Conservation (phyloP, 129 eudicot species). For the Flaveria bidentis region DNA sequence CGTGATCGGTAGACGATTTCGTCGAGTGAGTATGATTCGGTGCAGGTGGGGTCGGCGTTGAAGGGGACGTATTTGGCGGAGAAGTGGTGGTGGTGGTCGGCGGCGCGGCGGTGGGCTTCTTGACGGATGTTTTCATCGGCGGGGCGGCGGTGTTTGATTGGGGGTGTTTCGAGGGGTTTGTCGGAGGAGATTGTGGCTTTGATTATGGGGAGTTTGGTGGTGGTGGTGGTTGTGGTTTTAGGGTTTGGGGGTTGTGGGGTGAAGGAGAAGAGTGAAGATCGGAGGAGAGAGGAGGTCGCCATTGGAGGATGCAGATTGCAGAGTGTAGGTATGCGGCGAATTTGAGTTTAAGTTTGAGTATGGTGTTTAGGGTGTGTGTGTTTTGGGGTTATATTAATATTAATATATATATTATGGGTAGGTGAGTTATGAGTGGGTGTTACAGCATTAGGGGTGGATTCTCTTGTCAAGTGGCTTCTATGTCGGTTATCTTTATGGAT, state of each 20-base stretch:
- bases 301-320: slow-evolving; percentile 4
- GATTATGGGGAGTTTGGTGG: slow-evolving; percentile 7
- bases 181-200: slow-evolving; percentile 38
- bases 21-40: too few relatives aligned
- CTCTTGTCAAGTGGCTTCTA: too few relatives aligned
- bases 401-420: not conserved
- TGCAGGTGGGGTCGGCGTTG: too few relatives aligned
- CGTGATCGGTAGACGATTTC: too few relatives aligned
- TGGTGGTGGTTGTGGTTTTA: not conserved
- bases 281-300: slow-evolving; percentile 36
- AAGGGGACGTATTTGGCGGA: too few relatives aligned
- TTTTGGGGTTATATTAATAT: not conserved
- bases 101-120: slow-evolving; percentile 35
- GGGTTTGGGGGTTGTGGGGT: slow-evolving; percentile 26
- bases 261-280: slow-evolving; percentile 27
- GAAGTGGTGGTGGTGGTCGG: not conserved
- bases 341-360: not conserved
- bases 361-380: slow-evolving; percentile 21
- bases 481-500: too few relatives aligned
- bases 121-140: slow-evolving; percentile 39
- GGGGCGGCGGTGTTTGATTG: slow-evolving; percentile 40
- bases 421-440: not conserved
- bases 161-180: slow-evolving; percentile 21
- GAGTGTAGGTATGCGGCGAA: slow-evolving; percentile 20
- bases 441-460: too few relatives aligned